Evolutionary conservation across 225 moss, liverwort and hornwort species (phyloP), one percentile per base, ranked within the genome.

Genomic region (Asterella californica): DNA sequence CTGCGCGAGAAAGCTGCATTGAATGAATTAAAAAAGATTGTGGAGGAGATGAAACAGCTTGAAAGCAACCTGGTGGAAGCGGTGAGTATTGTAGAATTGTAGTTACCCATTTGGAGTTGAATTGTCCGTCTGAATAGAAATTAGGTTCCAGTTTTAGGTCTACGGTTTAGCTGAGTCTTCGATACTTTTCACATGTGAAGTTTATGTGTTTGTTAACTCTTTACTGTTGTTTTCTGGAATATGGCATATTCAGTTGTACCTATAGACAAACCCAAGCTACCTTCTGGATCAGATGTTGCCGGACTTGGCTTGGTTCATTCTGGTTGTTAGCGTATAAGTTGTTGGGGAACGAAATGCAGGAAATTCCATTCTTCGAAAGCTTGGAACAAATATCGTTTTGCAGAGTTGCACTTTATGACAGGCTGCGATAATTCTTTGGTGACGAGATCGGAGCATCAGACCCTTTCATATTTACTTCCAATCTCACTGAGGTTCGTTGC

Each of bases 1-100:
- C 73, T 83, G 65, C 83, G 88, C 4, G 88, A 88, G 80, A 78
- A 73, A 75, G 55, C 79, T 73, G 86, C 84, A 10, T 70, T 88
- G 27, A 75, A 48, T 72, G 83, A 89, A 25, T 72, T 89, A 61
- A 84, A 86, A 49, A 84, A 53, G 63, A 78, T 89, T 34, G 86
- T 89, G 70, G 82, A 86, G n/a, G 84, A 84, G 84, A 71, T 89
- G 86, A 60, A 89, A 34, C 55, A 60, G 19, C 84, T 89, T 15
- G 84, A 89, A 70, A 82, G 78, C 70, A 81, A 86, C 75, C 71
- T 89, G 17, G 45, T 14, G 8, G 84, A 85, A n/a, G 86, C 88
- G 82, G 88, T 88, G 78, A 15, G 83, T n/a, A n/a, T 42, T 42
- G 42, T n/a, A 32, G 29, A 27, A 24, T 64, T 19, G 5, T 5